Base-by-base conservation (phyloP, 169 alveolate species). In the Eimeria necatrix region DNA sequence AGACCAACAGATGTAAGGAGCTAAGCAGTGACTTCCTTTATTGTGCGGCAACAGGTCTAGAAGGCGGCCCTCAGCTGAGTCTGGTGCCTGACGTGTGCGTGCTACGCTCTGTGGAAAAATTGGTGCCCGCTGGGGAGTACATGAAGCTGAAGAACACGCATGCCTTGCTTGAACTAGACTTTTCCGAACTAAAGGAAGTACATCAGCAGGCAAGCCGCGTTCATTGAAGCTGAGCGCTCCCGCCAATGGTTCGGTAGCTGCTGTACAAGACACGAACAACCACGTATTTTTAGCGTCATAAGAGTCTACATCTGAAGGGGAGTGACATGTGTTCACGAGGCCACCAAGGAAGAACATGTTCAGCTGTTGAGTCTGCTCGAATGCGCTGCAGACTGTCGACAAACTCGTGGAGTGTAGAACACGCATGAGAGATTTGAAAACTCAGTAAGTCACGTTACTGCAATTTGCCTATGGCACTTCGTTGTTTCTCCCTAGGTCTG, bases 11-110 rank as follows among this genome's bases (percentile, higher is more conserved):
- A 32, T 32, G 41, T 32, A 32, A 32, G 41, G 3, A 32, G 41
- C 41, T 32, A 32, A 32, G 41, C 41, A 32, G 2, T 32, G 41
- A 32, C 41, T 32, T 32, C 41, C 41, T 2, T 32, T 32, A 32
- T 32, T 32, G 41, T 2, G 41, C 41, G 41, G 41, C 41, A 32
- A 32, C 76, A 91, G 95, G 73, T 18, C 64, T 91, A n/a, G 95
- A 91, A 91, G 91, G 95, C 8, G 80, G 91, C 73, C 41, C 91
- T 18, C 95, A 84, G 26, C 74, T 91, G 68, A 56, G 78, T 49
- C 76, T 91, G 85, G 95, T 91, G 53, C 49, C 49, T 6, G 95
- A 84, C 73, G 95, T 91, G 10, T 84, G 86, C 91, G 91, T 91
- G 56, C 52, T 91, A 91, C 64, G 70, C 2, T 26, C 95, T 9